Evolutionary conservation across 2,329 filamentous ascomycete species (phyloP).

Genomic region (Pseudocercospora crystallina): DNA sequence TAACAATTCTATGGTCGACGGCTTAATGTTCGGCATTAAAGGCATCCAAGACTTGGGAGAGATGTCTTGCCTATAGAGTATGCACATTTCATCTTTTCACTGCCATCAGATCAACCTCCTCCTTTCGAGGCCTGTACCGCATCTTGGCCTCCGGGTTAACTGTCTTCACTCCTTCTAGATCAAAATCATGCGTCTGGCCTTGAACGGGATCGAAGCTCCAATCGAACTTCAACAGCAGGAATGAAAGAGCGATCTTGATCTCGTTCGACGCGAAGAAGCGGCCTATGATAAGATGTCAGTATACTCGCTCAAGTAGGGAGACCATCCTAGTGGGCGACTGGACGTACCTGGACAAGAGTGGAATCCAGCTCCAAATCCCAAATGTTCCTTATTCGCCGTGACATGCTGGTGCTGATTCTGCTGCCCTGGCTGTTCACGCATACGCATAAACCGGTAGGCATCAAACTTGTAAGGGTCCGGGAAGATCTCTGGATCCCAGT

Average conservation of each 20-base stretch:
- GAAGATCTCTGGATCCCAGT: slow-evolving; percentile 17
- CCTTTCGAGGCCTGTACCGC: slow-evolving; percentile 4
- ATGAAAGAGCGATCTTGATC: slow-evolving; percentile 34
- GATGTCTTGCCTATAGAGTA: too few relatives aligned
- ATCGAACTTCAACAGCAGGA: slow-evolving; percentile 37
- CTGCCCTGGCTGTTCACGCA: slow-evolving; percentile 1
- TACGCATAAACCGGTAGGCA: slow-evolving; percentile 20
- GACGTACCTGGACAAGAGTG: slow-evolving; percentile 30
- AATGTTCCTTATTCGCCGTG: slow-evolving; percentile 18
- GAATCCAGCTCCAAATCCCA: slow-evolving; percentile 31
- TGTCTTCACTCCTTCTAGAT: neutral
- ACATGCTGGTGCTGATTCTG: slow-evolving; percentile 3
- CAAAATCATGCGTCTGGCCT: neutral
- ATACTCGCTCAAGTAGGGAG: too few relatives aligned
- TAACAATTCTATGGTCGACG: too few relatives aligned
- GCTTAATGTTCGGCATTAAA: too few relatives aligned
- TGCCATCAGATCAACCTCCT: slow-evolving; percentile 4
- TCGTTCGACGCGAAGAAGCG: slow-evolving; percentile 37
- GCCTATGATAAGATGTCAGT: too few relatives aligned
- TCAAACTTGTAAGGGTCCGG: slow-evolving; percentile 22
- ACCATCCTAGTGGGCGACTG: too few relatives aligned
- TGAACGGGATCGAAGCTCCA: slow-evolving; percentile 9
- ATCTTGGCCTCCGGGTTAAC: neutral
- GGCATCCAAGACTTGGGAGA: too few relatives aligned
- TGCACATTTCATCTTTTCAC: too few relatives aligned